Evolutionary conservation across 2,329 filamentous ascomycete genomes (phyloP).

Genomic region (Colletotrichum limetticola): DNA sequence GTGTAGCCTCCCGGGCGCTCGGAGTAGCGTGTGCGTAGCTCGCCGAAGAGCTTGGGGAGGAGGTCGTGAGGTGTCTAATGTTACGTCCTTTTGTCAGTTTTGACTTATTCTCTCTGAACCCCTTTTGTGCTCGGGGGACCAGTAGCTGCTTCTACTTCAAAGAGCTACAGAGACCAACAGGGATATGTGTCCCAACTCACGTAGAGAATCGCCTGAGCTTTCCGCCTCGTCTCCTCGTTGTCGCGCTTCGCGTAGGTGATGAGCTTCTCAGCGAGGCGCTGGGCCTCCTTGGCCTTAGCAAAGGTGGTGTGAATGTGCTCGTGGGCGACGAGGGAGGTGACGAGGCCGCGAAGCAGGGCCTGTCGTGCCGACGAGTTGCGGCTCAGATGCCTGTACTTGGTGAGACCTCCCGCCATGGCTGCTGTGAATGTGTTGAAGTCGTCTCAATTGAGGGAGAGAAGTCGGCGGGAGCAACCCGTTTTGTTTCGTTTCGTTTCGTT

Average conservation of each 20-base stretch:
- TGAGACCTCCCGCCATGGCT: slow-evolving; percentile 83
- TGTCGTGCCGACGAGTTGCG: slow-evolving; percentile 88
- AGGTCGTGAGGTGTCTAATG: slow-evolving; percentile 73
- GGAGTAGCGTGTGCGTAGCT: slow-evolving; percentile 82
- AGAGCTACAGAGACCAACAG: neutral
- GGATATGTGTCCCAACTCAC: slow-evolving; percentile 58
- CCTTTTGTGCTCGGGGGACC: neutral
- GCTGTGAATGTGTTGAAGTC: slow-evolving; percentile 35
- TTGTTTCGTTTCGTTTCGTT: neutral
- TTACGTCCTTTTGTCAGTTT: neutral
- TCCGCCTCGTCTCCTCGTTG: slow-evolving; percentile 80
- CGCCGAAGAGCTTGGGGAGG: slow-evolving; percentile 88
- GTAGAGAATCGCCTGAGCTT: slow-evolving; percentile 85
- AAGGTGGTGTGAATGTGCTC: slow-evolving; percentile 96
- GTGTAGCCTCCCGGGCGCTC: slow-evolving; percentile 91
- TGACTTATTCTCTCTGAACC: no score
- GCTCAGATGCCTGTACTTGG: slow-evolving; percentile 90
- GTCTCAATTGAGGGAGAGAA: slow-evolving; percentile 1
- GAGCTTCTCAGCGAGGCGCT: slow-evolving; percentile 91
- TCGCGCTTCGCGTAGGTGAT: slow-evolving; percentile 95
- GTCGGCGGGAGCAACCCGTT: neutral
- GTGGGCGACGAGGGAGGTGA: slow-evolving; percentile 92
- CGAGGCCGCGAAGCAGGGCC: slow-evolving; percentile 93
- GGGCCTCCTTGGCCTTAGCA: slow-evolving; percentile 96
- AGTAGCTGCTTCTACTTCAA: neutral